Percentiles rank a stretch among this genome's conserved stretches.
Conservation (phyloP, 257 asterid species). For the Nicotiana tabacum region DNA sequence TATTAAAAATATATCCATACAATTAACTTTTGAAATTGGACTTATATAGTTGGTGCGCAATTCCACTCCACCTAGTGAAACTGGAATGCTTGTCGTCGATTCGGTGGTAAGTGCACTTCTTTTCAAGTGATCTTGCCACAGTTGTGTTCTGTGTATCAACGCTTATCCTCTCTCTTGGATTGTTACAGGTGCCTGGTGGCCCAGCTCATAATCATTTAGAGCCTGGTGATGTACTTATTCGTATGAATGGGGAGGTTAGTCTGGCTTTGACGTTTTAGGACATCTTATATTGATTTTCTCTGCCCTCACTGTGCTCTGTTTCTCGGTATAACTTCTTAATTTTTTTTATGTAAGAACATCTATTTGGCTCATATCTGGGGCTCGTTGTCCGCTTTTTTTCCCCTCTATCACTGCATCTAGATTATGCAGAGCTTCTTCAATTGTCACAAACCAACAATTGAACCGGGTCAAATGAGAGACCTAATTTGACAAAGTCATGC, state of each 20-base stretch:
- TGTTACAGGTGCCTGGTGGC: slow-evolving; percentile 88
- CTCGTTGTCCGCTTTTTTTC: neutral
- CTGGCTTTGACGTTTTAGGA: neutral
- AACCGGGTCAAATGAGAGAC: neutral
- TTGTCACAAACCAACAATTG: slow-evolving; percentile 3
- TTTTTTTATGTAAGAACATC: neutral
- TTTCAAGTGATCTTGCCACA: slow-evolving; percentile 6
- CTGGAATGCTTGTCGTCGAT: slow-evolving; percentile 99
- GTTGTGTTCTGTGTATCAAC: neutral
- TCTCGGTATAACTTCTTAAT: neutral
- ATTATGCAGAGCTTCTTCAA: neutral
- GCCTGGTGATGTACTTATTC: slow-evolving; percentile 98
- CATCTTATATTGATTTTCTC: neutral
- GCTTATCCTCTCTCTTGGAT: slow-evolving; percentile 8
- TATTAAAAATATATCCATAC: neutral
- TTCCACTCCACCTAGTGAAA: slow-evolving; percentile 89
- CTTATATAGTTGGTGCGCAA: slow-evolving; percentile 67
- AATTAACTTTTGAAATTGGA: neutral
- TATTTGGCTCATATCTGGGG: neutral
- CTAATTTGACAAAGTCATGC: neutral
- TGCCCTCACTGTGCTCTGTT: neutral
- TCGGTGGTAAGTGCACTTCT: slow-evolving; percentile 67
- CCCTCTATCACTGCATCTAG: neutral
- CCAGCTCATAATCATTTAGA: slow-evolving; percentile 89
- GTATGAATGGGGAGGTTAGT: slow-evolving; percentile 86